These are phyloP conservation scores for Xylaria sp. DNA, from an alignment of 2,329 filamentous ascomycete genomes.

Conservation along the genomic window DNA sequence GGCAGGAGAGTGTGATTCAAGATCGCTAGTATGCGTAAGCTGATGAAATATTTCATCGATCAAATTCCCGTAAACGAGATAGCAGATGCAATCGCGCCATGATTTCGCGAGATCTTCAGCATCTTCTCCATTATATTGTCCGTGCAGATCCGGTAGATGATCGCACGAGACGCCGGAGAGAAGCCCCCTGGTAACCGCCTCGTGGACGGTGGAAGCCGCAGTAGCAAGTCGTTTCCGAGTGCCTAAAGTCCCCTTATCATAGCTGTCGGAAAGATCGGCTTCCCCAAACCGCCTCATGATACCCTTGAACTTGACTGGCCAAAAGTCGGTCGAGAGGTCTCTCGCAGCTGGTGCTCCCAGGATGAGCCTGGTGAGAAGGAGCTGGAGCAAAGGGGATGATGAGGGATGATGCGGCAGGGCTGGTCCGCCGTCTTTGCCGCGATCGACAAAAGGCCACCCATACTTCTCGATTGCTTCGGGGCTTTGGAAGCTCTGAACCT, in stretches of 20 bases:
- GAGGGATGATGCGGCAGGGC: slow-evolving; percentile 44
- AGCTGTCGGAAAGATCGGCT: slow-evolving; percentile 78
- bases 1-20: slow-evolving; percentile 67
- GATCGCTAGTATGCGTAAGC: slow-evolving; percentile 62
- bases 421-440: slow-evolving; percentile 30
- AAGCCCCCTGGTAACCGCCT: slow-evolving; percentile 70
- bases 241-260: slow-evolving; percentile 78
- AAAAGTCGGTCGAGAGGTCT: slow-evolving; percentile 68
- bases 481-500: slow-evolving; percentile 74
- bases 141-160: slow-evolving; percentile 32
- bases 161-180: slow-evolving; percentile 62
- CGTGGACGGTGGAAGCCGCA: slow-evolving; percentile 71
- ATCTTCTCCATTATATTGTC: slow-evolving; percentile 62
- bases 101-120: slow-evolving; percentile 66
- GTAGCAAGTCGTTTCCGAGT: slow-evolving; percentile 77
- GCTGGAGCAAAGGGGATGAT: slow-evolving; percentile 70
- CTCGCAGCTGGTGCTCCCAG: slow-evolving; percentile 70
- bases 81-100: slow-evolving; percentile 71
- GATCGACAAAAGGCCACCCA: slow-evolving; percentile 68
- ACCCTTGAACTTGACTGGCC: slow-evolving; percentile 65
- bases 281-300: slow-evolving; percentile 67
- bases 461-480: slow-evolving; percentile 69
- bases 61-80: slow-evolving; percentile 70
- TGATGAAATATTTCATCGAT: slow-evolving; percentile 69
- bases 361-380: slow-evolving; percentile 68